Conservation (phyloP, 192 early-diverging fungal species). For the Gaertneriomyces semiglobifer region DNA sequence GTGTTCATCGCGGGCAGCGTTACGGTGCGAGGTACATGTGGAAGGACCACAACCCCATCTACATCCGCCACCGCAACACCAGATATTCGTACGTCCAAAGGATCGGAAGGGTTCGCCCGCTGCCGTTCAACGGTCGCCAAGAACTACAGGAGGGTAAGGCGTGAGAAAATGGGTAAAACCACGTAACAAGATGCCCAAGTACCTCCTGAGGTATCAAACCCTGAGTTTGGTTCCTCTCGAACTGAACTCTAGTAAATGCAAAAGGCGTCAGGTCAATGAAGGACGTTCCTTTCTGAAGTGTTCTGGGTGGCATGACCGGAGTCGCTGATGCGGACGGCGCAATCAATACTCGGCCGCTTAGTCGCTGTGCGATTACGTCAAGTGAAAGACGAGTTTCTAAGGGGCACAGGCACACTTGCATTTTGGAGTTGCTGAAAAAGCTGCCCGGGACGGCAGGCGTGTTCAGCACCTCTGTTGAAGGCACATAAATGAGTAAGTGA, state of each 20-base stretch:
- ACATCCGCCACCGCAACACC: too few relatives aligned
- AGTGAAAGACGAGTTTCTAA: conserved; percentile 13
- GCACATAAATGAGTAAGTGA: neutral
- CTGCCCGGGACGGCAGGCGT: neutral
- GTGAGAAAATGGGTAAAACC: too few relatives aligned
- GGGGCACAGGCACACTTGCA: conserved; percentile 9
- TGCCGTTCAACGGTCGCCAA: too few relatives aligned
- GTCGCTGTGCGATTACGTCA: neutral
- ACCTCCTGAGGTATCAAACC: too few relatives aligned
- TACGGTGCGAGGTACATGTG: too few relatives aligned
- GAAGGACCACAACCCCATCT: too few relatives aligned
- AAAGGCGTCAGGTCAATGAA: neutral
- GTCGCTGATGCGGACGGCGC: neutral
- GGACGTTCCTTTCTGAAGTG: neutral
- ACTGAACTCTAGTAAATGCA: neutral
- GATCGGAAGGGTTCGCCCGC: too few relatives aligned
- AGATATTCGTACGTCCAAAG: too few relatives aligned
- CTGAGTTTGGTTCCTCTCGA: neutral
- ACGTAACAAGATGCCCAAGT: too few relatives aligned
- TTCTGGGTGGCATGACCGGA: neutral
- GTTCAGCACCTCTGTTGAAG: conserved; percentile 4
- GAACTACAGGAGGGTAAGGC: too few relatives aligned
- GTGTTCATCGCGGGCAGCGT: too few relatives aligned
- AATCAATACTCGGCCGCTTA: conserved; percentile 1
- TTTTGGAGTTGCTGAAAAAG: neutral